Base-by-base conservation (phyloP, 2,329 filamentous ascomycete genomes). In the Aspergillus pseudotamarii region DNA sequence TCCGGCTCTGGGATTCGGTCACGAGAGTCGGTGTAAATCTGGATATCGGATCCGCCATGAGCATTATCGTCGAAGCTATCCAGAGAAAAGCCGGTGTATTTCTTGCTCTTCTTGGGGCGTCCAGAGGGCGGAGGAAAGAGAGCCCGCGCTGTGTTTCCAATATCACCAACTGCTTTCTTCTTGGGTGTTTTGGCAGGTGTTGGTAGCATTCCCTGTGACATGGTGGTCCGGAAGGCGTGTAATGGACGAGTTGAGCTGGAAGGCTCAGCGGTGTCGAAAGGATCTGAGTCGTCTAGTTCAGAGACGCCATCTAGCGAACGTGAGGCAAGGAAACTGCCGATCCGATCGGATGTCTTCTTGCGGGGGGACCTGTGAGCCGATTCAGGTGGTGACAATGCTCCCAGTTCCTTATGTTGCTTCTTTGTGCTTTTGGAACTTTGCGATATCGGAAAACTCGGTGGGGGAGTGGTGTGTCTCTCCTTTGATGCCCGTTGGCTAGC, bases 21-120 rank as follows among this genome's bases (percentile, higher is more conserved):
- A 67, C 87, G 84, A 30, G 85, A 84, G 69, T 90, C 87, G n/a
- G 86, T 88, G 76, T 83, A 89, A 64, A 89, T 86, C 57, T 84
- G 75, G 53, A 88, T 85, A 59, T 80, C 75, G 5, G 76, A 73
- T 46, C 79, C 76, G 26, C 66, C 70, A 23, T 67, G 66, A 23
- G 65, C 64, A 16, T 72, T 61, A 34, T 78, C 72, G 16, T 78
- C 71, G 53, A 81, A 81, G 63, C 79, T 80, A 60, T 81, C 80
- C 28, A 83, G 70, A 1, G 80, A 81, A 65, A 80, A 83, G 26
- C 76, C 79, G 57, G 75, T 76, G 64, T 80, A 76, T 69, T 81
- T 81, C 67, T 78, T 81, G 58, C 72, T 77, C 70, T 82, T 83
- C 66, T 80, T 82, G 61, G 71, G 64, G 67, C 83, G 83, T 58